A percentile compares a stretch with the other conserved stretches of the same genome.
phyloP scores from a whole-genome alignment of 2,329 filamentous ascomycete species.

The Fusarium foetens region DNA sequence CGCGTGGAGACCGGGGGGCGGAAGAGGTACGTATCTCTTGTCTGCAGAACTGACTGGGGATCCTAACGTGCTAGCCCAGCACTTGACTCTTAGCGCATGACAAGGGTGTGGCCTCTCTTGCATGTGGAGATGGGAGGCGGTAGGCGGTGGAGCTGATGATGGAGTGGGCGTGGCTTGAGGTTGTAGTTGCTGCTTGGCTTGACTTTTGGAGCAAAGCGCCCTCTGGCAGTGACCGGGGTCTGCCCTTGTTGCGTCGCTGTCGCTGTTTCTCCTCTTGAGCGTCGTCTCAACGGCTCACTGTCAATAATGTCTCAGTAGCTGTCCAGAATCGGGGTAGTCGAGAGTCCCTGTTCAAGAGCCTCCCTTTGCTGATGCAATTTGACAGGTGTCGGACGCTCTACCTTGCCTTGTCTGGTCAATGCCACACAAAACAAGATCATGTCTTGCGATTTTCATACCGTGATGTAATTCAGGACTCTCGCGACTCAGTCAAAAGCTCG shows the following conservation, averaged over 20 bases:
- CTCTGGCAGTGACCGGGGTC: conserved; percentile 14
- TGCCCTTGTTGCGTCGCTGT: conserved; percentile 5
- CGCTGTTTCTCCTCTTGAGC: background rate
- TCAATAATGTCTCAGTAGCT: conserved; percentile 28
- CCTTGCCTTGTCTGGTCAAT: conserved; percentile 1
- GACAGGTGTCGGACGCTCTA: background rate
- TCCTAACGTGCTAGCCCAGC: conserved; percentile 12
- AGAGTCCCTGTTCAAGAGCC: conserved; percentile 1
- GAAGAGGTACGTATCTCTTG: conserved; percentile 27
- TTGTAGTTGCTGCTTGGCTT: conserved; percentile 11
- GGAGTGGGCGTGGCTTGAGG: conserved; percentile 32
- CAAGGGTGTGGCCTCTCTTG: conserved; percentile 28
- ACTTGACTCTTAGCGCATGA: conserved; percentile 26
- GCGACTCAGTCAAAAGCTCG: conserved; percentile 16
- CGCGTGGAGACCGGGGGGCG: conserved; percentile 35
- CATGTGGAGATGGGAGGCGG: conserved; percentile 25
- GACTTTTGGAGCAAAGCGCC: conserved; percentile 19
- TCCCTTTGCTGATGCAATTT: conserved; percentile 1
- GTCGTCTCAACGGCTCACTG: conserved; percentile 17
- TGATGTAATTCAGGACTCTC: conserved; percentile 30
- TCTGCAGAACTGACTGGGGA: conserved; percentile 30
- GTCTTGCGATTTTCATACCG: conserved; percentile 11
- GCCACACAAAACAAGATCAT: background rate
- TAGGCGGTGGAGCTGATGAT: conserved; percentile 36
- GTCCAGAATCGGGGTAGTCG: background rate